Evolutionary conservation across 768 basidiomycete species (phyloP).

Genomic region (Amanita polypyramis): DNA sequence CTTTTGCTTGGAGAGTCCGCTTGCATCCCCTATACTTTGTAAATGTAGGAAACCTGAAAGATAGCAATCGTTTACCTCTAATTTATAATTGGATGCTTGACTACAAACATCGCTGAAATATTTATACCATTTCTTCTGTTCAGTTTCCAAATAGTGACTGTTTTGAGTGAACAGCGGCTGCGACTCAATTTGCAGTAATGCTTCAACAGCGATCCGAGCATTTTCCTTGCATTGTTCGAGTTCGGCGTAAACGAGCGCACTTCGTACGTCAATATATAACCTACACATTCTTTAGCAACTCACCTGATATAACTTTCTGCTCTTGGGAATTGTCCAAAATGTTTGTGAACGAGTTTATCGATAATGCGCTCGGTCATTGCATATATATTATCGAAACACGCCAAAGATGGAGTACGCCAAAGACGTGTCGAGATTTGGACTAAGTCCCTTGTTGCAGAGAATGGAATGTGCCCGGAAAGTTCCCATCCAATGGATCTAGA

Average conservation of each 20-base stretch:
- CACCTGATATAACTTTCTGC: conserved; percentile 1
- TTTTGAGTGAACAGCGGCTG: conserved; percentile 9
- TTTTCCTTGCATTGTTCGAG: not conserved
- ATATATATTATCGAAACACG: conserved; percentile 23
- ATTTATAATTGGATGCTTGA: not conserved
- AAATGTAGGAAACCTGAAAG: too few relatives aligned
- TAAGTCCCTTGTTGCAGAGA: conserved; percentile 25
- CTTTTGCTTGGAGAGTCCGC: not conserved
- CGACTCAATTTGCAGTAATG: not conserved
- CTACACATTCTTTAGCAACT: not conserved
- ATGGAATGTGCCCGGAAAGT: conserved; percentile 29
- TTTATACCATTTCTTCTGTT: not conserved
- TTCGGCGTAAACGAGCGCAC: not conserved
- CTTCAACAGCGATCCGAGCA: not conserved
- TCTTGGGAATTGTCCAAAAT: not conserved
- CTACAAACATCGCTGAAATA: not conserved
- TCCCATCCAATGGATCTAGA: conserved; percentile 31
- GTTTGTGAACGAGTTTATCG: not conserved
- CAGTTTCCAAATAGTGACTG: conserved; percentile 1
- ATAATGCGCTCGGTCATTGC: not conserved
- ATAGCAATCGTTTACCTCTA: too few relatives aligned
- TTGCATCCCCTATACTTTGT: too few relatives aligned
- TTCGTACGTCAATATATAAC: not conserved
- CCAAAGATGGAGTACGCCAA: conserved; percentile 26
- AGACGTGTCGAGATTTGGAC: conserved; percentile 22